Base-by-base conservation (phyloP, 371 early-diverging fungal genomes). In the Mortierella sp. region DNA sequence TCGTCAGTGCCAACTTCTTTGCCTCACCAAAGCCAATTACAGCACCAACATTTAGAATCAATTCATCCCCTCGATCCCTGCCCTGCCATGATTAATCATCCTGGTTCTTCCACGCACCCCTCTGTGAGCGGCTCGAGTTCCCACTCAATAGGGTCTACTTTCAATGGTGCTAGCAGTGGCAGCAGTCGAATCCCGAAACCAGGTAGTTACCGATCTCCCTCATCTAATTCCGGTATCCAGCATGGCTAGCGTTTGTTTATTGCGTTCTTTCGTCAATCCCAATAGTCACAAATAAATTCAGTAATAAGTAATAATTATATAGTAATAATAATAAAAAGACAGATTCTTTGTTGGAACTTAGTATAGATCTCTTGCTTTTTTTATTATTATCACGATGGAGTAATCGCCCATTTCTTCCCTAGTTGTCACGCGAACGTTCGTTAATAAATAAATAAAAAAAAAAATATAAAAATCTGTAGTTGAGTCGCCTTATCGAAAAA, bases 171-270 rank as follows among this genome's bases (percentile, higher is more conserved):
- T 22, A 60, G 59, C 30, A 65, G 18, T 55, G 32, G 59, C 16
- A 45, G 61, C 26, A 72, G 73, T 37, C 73, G 73, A 11, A 73
- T 73, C 49, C 73, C 73, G 11, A 73, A 67, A 47, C 67, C 51
- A 1, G 73, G 73, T n/a, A 47, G n/a, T 45, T 32, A 51, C n/a
- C 66, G 73, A 54, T 62, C 73, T 3, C 3, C 60, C 1, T 67
- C 73, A 22, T 66, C 67, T 30, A 67, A 71, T n/a, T 66, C 63
- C 28, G 62, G 67, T 63, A 72, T 52, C 39, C 1, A 57, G 20
- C 52, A 28, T 55, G 28, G 24, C 28, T 16, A n/a, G 45, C 3
- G 28, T 28, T 35, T 35, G n/a, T n/a, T n/a, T n/a, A n/a, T n/a
- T n/a, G n/a, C n/a, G n/a, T n/a, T n/a, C n/a, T n/a, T n/a, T n/a